Conservation (phyloP, 2,329 filamentous ascomycete genomes). For the Alternaria hordeiaustralica region DNA sequence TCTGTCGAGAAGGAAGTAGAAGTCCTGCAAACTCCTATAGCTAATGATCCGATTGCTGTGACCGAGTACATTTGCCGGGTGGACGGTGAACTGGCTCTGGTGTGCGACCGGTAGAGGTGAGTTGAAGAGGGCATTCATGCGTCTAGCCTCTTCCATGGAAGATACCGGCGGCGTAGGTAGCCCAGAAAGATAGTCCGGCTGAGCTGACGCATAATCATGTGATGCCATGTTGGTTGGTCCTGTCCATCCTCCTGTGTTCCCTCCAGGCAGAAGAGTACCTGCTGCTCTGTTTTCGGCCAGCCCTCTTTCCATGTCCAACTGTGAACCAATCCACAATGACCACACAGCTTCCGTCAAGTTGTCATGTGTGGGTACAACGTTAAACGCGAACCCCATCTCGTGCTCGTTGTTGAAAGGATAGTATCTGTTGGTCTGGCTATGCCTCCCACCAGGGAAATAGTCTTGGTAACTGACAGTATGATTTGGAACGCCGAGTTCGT, state of each 20-base stretch:
- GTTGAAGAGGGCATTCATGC: neutral
- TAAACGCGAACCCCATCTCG: slow-evolving; percentile 33
- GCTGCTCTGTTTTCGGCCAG: neutral
- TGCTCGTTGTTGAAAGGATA: slow-evolving; percentile 36
- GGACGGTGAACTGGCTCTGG: neutral
- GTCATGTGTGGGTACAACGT: slow-evolving; percentile 25
- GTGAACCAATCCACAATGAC: slow-evolving; percentile 27
- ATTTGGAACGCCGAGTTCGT: slow-evolving; percentile 33
- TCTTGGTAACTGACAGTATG: slow-evolving; percentile 28
- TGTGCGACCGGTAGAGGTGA: neutral
- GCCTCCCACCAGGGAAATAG: slow-evolving; percentile 27
- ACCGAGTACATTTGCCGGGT: neutral
- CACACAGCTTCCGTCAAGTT: slow-evolving; percentile 25
- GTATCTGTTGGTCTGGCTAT: slow-evolving; percentile 24
- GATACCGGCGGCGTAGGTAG: neutral
- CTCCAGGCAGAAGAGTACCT: neutral
- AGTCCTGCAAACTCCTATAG: slow-evolving; percentile 32
- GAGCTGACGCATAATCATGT: slow-evolving; percentile 16
- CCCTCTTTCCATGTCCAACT: slow-evolving; percentile 15
- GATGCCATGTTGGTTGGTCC: slow-evolving; percentile 9
- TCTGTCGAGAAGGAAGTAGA: slow-evolving; percentile 35
- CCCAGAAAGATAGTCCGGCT: neutral
- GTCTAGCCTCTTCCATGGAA: neutral
- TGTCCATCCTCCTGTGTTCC: neutral
- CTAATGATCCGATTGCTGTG: slow-evolving; percentile 7